Base-by-base conservation (phyloP, 129 eudicot species). In the Arctium lappa region DNA sequence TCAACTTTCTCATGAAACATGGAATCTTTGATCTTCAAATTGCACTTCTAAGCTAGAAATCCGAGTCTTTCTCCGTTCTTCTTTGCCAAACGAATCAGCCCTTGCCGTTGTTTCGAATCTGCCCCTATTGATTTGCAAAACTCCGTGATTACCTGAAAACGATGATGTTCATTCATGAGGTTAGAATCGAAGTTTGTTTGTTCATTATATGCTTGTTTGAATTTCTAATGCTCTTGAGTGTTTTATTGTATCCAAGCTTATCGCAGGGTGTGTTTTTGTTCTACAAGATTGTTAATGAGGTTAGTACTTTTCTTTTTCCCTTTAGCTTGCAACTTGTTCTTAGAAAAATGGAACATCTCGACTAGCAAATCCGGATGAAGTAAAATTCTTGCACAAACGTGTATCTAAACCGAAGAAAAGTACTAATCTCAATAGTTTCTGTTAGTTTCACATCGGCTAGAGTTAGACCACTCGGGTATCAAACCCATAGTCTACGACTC, bases 41-140 rank as follows among this genome's bases (percentile, higher is more conserved):
- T 72, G 3, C 86, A 78, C 86, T 53, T 82, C 86, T 60, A 95
- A 15, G 99, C 97, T 56, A 95, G 92, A 39, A 95, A 95, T 30
- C 97, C 99, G 7, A 95, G 94, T 82, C 76, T 89, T 78, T 95
- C 99, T 30, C 99, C 99, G 39, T 95, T 95, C 86, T 95, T 95
- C 94, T 95, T 95, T 2, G 99, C 99, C 82, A 95, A 74, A 40
- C 99, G 90, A 85, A 95, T 95, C 50, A 95, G 87, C 80, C 99
- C 99, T 86, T 95, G 99, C 73, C 99, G 87, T 91, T 95, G 99
- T 36, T 95, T 95, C 12, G 87, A 31, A 86, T 95, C 99, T 56
- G 99, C 99, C 74, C 99, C 99, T 65, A 95, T 95, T 31, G 99
- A 86, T 84, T 95, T 95, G 91, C 97, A 95, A 88, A 95, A 95